phyloP scores from a whole-genome alignment of 371 early-diverging fungal species.

The Capillidium heterosporum region DNA sequence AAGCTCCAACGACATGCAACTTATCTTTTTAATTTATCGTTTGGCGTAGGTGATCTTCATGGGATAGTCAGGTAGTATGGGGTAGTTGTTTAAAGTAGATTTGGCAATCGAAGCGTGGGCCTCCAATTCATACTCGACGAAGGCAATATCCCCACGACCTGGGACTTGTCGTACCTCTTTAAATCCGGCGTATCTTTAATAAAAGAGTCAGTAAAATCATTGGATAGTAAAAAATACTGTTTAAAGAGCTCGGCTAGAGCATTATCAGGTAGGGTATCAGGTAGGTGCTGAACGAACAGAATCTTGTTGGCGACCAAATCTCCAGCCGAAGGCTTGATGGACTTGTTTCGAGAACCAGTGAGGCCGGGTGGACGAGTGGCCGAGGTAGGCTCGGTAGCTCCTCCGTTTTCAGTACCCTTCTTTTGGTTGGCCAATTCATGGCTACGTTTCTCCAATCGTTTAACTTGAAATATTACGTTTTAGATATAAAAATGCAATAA shows the following conservation, averaged over 20 bases:
- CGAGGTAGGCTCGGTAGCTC: constrained; percentile 1
- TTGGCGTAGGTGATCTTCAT: constrained; percentile 72
- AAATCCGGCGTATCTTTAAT: constrained; percentile 53
- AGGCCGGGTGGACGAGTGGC: constrained; percentile 5
- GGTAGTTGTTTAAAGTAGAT: constrained; percentile 54
- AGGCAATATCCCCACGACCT: constrained; percentile 69
- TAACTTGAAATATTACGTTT: background rate
- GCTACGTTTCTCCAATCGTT: constrained; percentile 2
- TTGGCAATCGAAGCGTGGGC: constrained; percentile 60
- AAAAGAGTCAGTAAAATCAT: background rate
- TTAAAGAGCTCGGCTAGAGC: constrained; percentile 46
- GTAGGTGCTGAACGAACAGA: constrained; percentile 80
- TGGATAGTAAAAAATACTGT: constrained; percentile 19
- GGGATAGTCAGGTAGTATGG: constrained; percentile 41
- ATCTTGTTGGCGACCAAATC: constrained; percentile 64
- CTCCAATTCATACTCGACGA: constrained; percentile 83
- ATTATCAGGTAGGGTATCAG: constrained; percentile 42
- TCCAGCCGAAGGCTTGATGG: constrained; percentile 32
- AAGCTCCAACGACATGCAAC: too few species aligned
- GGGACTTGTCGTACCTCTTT: constrained; percentile 80
- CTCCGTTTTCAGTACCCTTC: constrained; percentile 1
- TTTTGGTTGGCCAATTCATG: background rate
- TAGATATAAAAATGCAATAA: background rate
- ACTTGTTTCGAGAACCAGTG: constrained; percentile 4
- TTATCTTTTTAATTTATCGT: constrained; percentile 29